Percentiles rank a stretch among this genome's conserved stretches.
phyloP scores from a whole-genome alignment of 2,329 filamentous ascomycete genomes.

The Alternaria viburni region DNA sequence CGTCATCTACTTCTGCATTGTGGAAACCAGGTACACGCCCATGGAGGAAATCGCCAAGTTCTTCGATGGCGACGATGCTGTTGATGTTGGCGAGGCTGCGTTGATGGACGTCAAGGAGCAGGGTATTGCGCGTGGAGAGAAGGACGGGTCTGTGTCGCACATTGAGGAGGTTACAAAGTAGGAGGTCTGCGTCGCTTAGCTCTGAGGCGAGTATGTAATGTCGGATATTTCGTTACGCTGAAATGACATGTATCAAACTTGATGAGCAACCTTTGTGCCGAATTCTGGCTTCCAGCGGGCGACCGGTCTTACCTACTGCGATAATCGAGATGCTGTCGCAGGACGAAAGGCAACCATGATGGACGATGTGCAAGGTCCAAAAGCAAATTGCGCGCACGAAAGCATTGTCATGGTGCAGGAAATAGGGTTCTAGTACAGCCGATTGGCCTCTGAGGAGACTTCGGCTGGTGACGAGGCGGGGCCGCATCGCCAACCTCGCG shows the following conservation, averaged over 20 bases:
- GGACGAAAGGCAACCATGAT: neutral
- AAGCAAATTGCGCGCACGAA: neutral
- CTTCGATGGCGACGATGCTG: constrained; percentile 20
- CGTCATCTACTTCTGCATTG: constrained; percentile 22
- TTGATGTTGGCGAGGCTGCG: constrained; percentile 20
- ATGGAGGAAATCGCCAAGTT: constrained; percentile 26
- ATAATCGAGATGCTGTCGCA: neutral
- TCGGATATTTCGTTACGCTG: neutral
- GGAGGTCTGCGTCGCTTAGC: neutral
- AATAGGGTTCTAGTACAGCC: neutral
- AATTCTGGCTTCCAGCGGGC: neutral
- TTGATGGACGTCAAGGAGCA: constrained; percentile 19
- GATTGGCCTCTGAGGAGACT: neutral
- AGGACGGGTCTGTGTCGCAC: neutral
- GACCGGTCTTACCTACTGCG: neutral
- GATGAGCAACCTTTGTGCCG: neutral
- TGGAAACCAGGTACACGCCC: constrained; percentile 22
- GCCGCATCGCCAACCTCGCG: neutral
- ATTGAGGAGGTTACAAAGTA: neutral
- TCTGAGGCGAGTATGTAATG: neutral
- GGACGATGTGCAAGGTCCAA: neutral
- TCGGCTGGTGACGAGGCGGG: neutral
- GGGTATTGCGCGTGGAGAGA: constrained; percentile 1
- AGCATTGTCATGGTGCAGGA: neutral
- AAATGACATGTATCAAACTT: neutral